Percentiles rank a stretch among this genome's conserved stretches.
These are phyloP conservation scores for Rhizopogon sp. DNA, from an alignment of 768 basidiomycete genomes.

Conservation along the genomic window DNA sequence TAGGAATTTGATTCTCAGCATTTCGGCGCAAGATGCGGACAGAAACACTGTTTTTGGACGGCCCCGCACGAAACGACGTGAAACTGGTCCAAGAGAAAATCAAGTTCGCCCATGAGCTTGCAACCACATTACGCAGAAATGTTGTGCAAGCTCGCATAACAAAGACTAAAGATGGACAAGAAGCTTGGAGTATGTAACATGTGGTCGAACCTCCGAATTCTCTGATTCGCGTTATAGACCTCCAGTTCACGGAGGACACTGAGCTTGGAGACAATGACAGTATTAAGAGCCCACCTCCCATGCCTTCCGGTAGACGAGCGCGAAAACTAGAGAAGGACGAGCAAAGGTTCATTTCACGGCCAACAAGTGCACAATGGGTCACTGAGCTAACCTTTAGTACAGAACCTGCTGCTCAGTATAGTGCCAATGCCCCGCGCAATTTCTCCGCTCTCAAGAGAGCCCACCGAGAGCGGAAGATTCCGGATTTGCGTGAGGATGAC, in stretches of 20 bases:
- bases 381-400: slow-evolving; percentile 11
- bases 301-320: slow-evolving; percentile 43
- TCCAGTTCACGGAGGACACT: slow-evolving; percentile 73
- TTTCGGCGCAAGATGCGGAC: slow-evolving; percentile 65
- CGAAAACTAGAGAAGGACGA: slow-evolving; percentile 38
- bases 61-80: slow-evolving; percentile 38
- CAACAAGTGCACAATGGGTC: not conserved
- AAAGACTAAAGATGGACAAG: slow-evolving; percentile 28
- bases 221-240: slow-evolving; percentile 35
- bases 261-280: slow-evolving; percentile 84
- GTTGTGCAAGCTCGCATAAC: slow-evolving; percentile 75
- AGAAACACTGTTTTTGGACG: slow-evolving; percentile 40
- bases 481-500: slow-evolving; percentile 72
- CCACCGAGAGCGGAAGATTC: slow-evolving; percentile 56
- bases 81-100: slow-evolving; percentile 48
- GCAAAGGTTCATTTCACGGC: slow-evolving; percentile 18
- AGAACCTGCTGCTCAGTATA: slow-evolving; percentile 29
- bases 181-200: slow-evolving; percentile 52
- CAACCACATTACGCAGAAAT: slow-evolving; percentile 70
- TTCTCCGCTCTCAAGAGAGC: slow-evolving; percentile 72
- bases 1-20: slow-evolving; percentile 35
- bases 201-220: not conserved
- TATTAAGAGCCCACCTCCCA: slow-evolving; percentile 54
- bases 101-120: slow-evolving; percentile 64
- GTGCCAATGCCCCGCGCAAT: slow-evolving; percentile 31